phyloP scores from a whole-genome alignment of 192 early-diverging fungal species.

The Diversispora epigaea region DNA sequence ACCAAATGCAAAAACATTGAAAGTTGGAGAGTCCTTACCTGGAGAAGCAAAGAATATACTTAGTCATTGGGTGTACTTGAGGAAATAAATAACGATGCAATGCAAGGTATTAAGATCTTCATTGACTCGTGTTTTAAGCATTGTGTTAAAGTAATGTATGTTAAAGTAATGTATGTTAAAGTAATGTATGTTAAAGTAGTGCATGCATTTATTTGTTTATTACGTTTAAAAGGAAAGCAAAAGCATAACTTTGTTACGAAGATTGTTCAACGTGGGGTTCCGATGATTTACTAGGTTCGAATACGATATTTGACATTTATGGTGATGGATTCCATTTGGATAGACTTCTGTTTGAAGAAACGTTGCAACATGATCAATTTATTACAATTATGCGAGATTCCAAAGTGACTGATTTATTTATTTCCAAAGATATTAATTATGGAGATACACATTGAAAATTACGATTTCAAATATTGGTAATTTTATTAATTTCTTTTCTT shows the following conservation, averaged over 20 bases:
- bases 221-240: conserved; percentile 12
- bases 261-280: conserved; percentile 25
- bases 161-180: neutral
- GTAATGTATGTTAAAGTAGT: neutral
- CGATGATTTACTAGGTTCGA: neutral
- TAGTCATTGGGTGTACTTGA: conserved; percentile 13
- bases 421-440: neutral
- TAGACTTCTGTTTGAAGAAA: conserved; percentile 19
- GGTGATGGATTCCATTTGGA: conserved; percentile 29
- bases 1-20: neutral
- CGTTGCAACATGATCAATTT: conserved; percentile 1
- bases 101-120: conserved; percentile 1
- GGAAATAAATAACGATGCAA: conserved; percentile 21
- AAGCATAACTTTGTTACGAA: conserved; percentile 27
- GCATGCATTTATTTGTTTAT: neutral
- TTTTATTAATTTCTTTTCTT: too few relatives aligned
- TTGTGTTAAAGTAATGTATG: neutral
- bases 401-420: neutral
- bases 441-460: conserved; percentile 18
- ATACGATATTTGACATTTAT: conserved; percentile 17
- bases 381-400: conserved; percentile 21
- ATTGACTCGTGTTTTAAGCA: neutral
- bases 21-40: conserved; percentile 29
- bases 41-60: conserved; percentile 18
- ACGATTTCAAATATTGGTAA: conserved; percentile 14